Conservation (phyloP, 176 grass and related monocot genomes). For the Triticum urartu region DNA sequence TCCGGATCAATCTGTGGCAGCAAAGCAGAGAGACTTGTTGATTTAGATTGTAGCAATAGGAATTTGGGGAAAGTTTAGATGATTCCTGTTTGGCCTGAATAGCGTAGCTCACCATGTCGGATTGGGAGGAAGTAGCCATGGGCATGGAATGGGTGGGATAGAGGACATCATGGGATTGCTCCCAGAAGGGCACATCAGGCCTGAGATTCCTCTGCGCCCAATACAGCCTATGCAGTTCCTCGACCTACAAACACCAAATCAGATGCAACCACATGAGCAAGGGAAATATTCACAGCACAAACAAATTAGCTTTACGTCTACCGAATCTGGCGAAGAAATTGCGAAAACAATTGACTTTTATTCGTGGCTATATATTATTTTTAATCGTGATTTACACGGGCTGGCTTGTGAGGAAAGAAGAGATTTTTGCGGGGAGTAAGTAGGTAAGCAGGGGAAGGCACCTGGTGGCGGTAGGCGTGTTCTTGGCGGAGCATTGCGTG, state of each 20-base stretch:
- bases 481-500: slow-evolving; percentile 53
- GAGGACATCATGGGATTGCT: slow-evolving; percentile 4
- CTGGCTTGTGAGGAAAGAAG: background rate
- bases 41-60: background rate
- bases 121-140: background rate
- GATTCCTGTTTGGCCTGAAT: background rate
- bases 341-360: background rate
- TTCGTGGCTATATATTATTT: background rate
- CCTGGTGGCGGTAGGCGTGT: slow-evolving; percentile 44
- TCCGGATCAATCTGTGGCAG: slow-evolving; percentile 16
- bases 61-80: background rate
- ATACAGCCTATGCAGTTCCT: slow-evolving; percentile 47
- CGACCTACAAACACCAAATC: slow-evolving; percentile 27
- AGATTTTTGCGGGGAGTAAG: background rate
- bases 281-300: background rate
- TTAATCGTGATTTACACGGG: background rate
- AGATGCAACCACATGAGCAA: background rate
- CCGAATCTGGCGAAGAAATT: background rate
- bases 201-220: slow-evolving; percentile 42
- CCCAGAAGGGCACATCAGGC: slow-evolving; percentile 24
- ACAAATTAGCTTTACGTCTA: background rate
- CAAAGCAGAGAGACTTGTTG: background rate
- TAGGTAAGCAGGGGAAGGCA: background rate
- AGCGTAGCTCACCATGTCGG: slow-evolving; percentile 22
- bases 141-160: slow-evolving; percentile 8